Base-by-base conservation (phyloP, 371 early-diverging fungal genomes). In the Mucor lusitanicus region DNA sequence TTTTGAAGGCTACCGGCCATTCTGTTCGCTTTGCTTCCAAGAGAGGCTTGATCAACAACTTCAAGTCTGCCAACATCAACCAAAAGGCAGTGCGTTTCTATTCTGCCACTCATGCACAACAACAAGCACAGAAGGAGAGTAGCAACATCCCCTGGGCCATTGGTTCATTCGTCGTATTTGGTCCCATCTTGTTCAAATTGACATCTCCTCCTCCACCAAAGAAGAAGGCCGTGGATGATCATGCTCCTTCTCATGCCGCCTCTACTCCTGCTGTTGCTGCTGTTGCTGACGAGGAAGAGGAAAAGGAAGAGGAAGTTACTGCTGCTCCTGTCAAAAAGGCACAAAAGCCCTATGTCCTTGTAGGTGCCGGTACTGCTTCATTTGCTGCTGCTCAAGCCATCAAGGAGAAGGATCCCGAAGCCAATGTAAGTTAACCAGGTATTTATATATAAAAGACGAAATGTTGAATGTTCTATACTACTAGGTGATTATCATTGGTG, bases 321-420 rank as follows among this genome's bases (percentile, higher is more conserved):
- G 19, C 39, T 3, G 57, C 42, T 37, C 53, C 72, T 67, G 68
- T 61, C 54, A 70, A 73, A 32, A 75, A 72, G 39, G 66, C 74
- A 17, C 75, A 76, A 25, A 79, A 77, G 33, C 77, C 87, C 11
- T 87, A 88, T 69, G 81, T 87, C 21, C 77, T 85, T 35, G 71
- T 88, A 69, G 89, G 90, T 65, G 89, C 83, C 48, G 90, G 90
- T 9, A 89, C 90, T 27, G 90, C 92, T 27, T 84, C 90, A 1
- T 90, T 85, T 73, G 82, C 85, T 53, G 89, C 90, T 67, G 84
- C 90, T 67, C 81, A 89, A 70, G 88, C 90, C 33, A 91, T 92
- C 66, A 82, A 84, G 64, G 86, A 90, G 67, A 79, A 81, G 60
- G 88, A 92, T 21, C 90, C 91, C 15, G 58, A 82, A 37, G 91